These are phyloP conservation scores for Hanseniaspora hatyaiensis DNA, from an alignment of 805 yeast genomes.

Conservation along the genomic window DNA sequence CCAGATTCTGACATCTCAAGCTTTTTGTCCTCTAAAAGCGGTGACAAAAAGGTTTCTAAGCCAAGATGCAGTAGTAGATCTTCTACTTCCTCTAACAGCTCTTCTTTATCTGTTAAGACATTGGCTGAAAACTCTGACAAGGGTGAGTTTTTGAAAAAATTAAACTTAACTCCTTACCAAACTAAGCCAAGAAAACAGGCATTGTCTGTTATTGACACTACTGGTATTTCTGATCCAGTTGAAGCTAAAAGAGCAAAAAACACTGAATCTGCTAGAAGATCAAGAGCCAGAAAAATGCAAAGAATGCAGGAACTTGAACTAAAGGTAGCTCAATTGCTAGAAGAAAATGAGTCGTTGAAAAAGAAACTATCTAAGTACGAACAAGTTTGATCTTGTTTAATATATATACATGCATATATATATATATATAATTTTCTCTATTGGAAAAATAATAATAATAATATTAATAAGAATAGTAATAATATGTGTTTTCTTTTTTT, in stretches of 20 bases:
- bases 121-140: constrained; percentile 1
- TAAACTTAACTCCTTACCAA: constrained; percentile 65
- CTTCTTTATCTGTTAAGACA: constrained; percentile 24
- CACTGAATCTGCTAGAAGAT: constrained; percentile 91
- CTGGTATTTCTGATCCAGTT: constrained; percentile 45
- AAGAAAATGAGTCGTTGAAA: constrained; percentile 53
- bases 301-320: constrained; percentile 74
- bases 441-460: neutral
- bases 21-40: neutral
- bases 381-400: too few species aligned
- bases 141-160: constrained; percentile 38
- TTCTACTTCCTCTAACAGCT: constrained; percentile 15
- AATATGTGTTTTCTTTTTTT: neutral
- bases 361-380: constrained; percentile 31
- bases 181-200: constrained; percentile 68
- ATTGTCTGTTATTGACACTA: constrained; percentile 55
- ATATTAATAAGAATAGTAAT: neutral
- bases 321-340: constrained; percentile 53
- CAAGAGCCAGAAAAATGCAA: constrained; percentile 85
- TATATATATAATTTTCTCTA: neutral
- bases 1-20: constrained; percentile 27
- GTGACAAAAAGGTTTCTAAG: constrained; percentile 5
- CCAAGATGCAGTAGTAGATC: constrained; percentile 8
- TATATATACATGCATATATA: constrained; percentile 2
- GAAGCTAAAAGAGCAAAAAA: constrained; percentile 86